Base-by-base conservation (phyloP, 768 basidiomycete genomes). In the Crassisporium funariophilum region DNA sequence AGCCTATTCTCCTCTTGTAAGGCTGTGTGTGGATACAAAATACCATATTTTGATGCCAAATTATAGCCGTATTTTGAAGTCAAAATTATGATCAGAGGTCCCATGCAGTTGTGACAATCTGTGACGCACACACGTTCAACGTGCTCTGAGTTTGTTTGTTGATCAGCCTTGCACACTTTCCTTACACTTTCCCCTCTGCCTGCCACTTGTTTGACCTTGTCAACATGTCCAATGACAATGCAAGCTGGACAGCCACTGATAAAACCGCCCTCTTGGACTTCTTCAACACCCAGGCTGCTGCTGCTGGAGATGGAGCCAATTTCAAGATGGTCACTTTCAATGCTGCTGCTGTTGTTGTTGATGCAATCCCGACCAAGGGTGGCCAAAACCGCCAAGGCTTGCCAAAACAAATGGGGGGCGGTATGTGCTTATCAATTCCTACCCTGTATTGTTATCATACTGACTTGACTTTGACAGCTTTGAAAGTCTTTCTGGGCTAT, bases 271-370 rank as follows among this genome's bases (percentile, higher is more conserved):
- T 29, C 27, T 29, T 29, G 27, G 13, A 29, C 13, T 29, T 29
- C 27, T 13, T 29, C 27, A 29, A 29, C 27, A 29, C 27, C 27
- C 27, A 29, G 27, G 27, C 13, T 7, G 27, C 16, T 34, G 47
- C 15, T 15, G 54, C 63, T 36, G 61, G 54, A 8, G 54, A 59
- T 56, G 54, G 53, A 21, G 44, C 42, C 17, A 57, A 43, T 44
- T 65, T 63, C 50, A 61, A 61, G 45, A 39, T 47, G 44, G 19
- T 34, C 0, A 54, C 51, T 5, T 65, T 55, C 37, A 41, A 48
- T 29, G 50, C 31, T 19, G 53, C 53, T 33, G 29, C 46, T 22
- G 20, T 13, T 29, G 27, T 29, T 29, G 27, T 29, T 29, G 27
- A 29, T 29, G 27, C 13, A 13, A 29, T 29, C 27, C 27, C 8